phyloP scores from a whole-genome alignment of 139 green algal species.

The Zygnema cylindricum region DNA sequence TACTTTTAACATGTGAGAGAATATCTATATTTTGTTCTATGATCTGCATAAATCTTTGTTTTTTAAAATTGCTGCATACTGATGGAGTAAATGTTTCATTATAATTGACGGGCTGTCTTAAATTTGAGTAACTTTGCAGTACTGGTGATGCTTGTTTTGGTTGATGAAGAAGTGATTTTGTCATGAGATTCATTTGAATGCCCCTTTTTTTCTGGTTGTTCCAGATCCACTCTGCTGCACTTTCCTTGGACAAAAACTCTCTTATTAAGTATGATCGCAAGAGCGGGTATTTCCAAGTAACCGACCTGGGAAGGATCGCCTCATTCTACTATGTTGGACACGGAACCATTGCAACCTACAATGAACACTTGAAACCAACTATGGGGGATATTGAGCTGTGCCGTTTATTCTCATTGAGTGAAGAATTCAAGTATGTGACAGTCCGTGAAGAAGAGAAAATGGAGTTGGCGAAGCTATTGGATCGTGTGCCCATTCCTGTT shows the following conservation, averaged over 20 bases:
- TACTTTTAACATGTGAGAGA: too few relatives aligned
- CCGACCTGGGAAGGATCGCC: slow-evolving; percentile 94
- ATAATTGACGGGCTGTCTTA: too few relatives aligned
- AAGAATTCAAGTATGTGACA: slow-evolving; percentile 89
- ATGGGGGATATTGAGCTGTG: slow-evolving; percentile 98
- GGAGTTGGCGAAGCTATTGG: slow-evolving; percentile 96
- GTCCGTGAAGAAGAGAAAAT: slow-evolving; percentile 98
- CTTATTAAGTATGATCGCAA: slow-evolving; percentile 94
- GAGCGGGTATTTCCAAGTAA: slow-evolving; percentile 86
- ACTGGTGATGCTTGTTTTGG: too few relatives aligned
- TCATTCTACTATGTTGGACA: slow-evolving; percentile 97
- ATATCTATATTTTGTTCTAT: slow-evolving; percentile 2
- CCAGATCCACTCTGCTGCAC: slow-evolving; percentile 80
- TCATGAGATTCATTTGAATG: too few relatives aligned
- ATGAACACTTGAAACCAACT: slow-evolving; percentile 93
- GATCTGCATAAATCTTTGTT: background rate
- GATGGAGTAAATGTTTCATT: too few relatives aligned
- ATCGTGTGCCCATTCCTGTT: slow-evolving; percentile 96
- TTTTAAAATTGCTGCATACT: too few relatives aligned
- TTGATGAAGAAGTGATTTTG: too few relatives aligned
- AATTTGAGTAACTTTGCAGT: too few relatives aligned
- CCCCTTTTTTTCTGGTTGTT: background rate
- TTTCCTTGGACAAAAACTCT: slow-evolving; percentile 86
- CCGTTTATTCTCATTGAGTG: slow-evolving; percentile 88
- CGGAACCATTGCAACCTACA: slow-evolving; percentile 92